Evolutionary conservation across 805 yeast genomes (phyloP).

Genomic region (Lipomyces spencermartinsiae): DNA sequence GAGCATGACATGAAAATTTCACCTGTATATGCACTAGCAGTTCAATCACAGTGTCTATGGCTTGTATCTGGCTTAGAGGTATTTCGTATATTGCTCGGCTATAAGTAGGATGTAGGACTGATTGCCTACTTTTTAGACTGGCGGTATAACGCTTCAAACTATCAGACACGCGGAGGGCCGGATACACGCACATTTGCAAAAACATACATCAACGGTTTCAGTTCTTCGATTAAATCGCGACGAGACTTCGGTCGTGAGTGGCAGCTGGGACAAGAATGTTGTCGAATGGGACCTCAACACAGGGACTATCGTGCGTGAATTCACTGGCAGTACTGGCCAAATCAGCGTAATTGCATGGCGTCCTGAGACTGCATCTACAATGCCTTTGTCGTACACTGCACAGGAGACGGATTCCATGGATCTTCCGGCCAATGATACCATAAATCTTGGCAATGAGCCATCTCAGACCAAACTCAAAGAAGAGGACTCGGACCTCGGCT

Average conservation of each 20-base stretch:
- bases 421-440: background rate
- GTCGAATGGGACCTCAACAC: slow-evolving; percentile 85
- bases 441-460: background rate
- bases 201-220: slow-evolving; percentile 78
- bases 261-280: slow-evolving; percentile 87
- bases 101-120: background rate
- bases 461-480: background rate
- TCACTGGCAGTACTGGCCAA: slow-evolving; percentile 72
- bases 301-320: slow-evolving; percentile 61
- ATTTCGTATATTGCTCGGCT: background rate
- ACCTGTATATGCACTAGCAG: slow-evolving; percentile 88
- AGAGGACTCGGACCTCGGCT: slow-evolving; percentile 49
- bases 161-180: slow-evolving; percentile 82
- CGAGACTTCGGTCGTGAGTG: slow-evolving; percentile 74
- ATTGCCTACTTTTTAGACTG: slow-evolving; percentile 54
- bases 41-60: slow-evolving; percentile 83
- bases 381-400: background rate
- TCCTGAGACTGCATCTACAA: slow-evolving; percentile 38
- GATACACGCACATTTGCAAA: slow-evolving; percentile 74
- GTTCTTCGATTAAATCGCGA: slow-evolving; percentile 65
- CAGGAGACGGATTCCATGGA: background rate
- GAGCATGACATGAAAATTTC: slow-evolving; percentile 54
- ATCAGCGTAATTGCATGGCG: slow-evolving; percentile 72
- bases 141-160: slow-evolving; percentile 87
- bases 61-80: slow-evolving; percentile 72